These are phyloP conservation scores for Evernia prunastri DNA, from an alignment of 495 filamentous ascomycete species.

Conservation along the genomic window DNA sequence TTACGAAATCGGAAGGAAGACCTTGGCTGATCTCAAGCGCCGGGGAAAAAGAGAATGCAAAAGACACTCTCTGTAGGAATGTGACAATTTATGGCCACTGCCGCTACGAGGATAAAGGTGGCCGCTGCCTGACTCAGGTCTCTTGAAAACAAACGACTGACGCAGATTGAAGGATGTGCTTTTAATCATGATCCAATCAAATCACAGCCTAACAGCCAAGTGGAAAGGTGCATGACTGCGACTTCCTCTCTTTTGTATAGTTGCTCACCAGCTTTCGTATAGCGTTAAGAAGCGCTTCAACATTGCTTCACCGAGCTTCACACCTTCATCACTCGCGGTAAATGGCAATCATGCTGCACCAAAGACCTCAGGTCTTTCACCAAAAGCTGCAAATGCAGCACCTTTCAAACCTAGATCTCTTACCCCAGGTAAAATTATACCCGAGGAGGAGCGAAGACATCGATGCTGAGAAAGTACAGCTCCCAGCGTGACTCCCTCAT, in stretches of 20 bases:
- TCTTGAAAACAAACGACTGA: slow-evolving; percentile 18
- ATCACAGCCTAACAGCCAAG: slow-evolving; percentile 42
- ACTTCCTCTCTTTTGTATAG: background rate
- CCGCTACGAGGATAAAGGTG: slow-evolving; percentile 79
- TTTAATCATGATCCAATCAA: slow-evolving; percentile 83
- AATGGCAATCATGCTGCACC: slow-evolving; percentile 44
- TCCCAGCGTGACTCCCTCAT: slow-evolving; percentile 23
- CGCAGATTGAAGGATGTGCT: slow-evolving; percentile 56
- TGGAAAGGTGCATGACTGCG: slow-evolving; percentile 48
- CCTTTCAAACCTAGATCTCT: slow-evolving; percentile 71
- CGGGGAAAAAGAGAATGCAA: slow-evolving; percentile 53
- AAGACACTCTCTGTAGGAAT: slow-evolving; percentile 88
- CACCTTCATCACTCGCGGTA: slow-evolving; percentile 56
- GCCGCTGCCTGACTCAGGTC: slow-evolving; percentile 9
- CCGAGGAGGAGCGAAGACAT: background rate
- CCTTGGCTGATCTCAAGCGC: slow-evolving; percentile 20
- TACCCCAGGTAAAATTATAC: slow-evolving; percentile 33
- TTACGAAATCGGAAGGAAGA: background rate
- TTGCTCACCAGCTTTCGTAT: slow-evolving; percentile 20
- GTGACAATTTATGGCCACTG: slow-evolving; percentile 92
- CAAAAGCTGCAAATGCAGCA: slow-evolving; percentile 81
- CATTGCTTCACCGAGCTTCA: slow-evolving; percentile 94
- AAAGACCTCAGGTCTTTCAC: slow-evolving; percentile 67
- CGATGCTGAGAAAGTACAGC: slow-evolving; percentile 9
- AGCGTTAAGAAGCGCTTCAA: slow-evolving; percentile 76